Base-by-base conservation (phyloP, 1,284 basidiomycete species). In the Porogramme epimiltina region DNA sequence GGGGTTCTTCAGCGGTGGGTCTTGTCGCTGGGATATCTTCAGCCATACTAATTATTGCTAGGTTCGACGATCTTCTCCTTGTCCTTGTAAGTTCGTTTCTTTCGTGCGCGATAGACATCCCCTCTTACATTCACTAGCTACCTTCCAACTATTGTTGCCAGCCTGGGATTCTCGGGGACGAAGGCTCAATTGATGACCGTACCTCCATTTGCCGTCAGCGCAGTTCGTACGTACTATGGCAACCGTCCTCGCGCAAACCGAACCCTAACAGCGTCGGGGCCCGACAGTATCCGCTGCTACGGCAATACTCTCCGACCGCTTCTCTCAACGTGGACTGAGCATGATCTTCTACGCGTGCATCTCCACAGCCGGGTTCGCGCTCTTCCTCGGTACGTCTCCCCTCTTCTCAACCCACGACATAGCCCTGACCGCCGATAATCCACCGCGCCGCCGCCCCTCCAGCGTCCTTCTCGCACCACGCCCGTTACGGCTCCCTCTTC, bases 401-500 rank as follows among this genome's bases (percentile, higher is more conserved):
- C 34, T 9, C 34, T 5, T n/a, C 13, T 37, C 77, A 83, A 47
- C 68, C 38, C 19, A n/a, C n/a, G n/a, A n/a, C 34, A 13, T 37
- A 8, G n/a, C 34, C 9, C 16, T n/a, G 9, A 10, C 34, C 34
- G n/a, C 42, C 25, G 44, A 76, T n/a, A 37, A 5, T 16, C n/a
- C 5, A 37, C n/a, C 34, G 34, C 34, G 9, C 34, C 34, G 13
- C 34, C 9, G n/a, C 28, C 28, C n/a, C n/a, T 8, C 28, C 28
- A 37, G 34, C 34, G 9, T 37, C 34, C 8, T 37, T 37, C n/a
- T 13, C 10, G 9, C 8, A 37, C 34, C 67, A 24, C 44, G 48
- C 89, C 3, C 87, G 84, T 1, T 89, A 90, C 66, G 79, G 85
- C 52, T 84, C 80, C 15, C 79, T 85, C 36, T 89, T 80, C 66